These are phyloP conservation scores for Salix koriyanagi DNA, from an alignment of 345 rosid species.

Conservation along the genomic window DNA sequence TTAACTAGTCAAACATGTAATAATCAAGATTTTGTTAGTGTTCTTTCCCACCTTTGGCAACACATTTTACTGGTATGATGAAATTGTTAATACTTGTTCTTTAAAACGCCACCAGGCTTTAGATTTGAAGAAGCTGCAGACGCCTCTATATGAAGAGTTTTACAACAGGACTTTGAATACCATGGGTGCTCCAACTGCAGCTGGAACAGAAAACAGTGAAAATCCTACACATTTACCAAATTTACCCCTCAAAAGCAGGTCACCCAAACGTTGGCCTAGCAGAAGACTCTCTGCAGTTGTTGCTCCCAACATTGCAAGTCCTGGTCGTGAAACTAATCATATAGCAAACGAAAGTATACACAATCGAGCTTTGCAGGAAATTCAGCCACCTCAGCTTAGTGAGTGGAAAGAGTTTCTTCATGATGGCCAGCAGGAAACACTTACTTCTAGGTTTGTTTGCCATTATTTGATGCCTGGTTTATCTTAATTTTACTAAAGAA, in stretches of 20 bases:
- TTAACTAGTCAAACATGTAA: neutral
- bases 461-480: neutral
- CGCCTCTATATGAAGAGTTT: constrained; percentile 29
- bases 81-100: neutral
- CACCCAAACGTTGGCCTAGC: constrained; percentile 67
- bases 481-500: neutral
- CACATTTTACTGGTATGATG: neutral
- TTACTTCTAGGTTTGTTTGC: constrained; percentile 17
- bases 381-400: constrained; percentile 42
- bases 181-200: neutral
- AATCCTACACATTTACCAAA: constrained; percentile 8
- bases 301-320: neutral
- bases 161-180: constrained; percentile 21
- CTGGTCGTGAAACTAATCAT: constrained; percentile 25
- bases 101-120: constrained; percentile 32
- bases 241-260: constrained; percentile 52
- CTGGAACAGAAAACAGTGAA: constrained; percentile 11
- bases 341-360: constrained; percentile 35
- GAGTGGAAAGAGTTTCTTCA: constrained; percentile 39
- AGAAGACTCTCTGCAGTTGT: constrained; percentile 62
- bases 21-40: neutral
- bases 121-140: constrained; percentile 33
- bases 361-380: constrained; percentile 47
- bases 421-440: constrained; percentile 4
- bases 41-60: neutral